A percentile compares a stretch with the other conserved stretches of the same genome.
phyloP scores from a whole-genome alignment of 805 yeast genomes.

The Zygoascus biomembranicola region DNA sequence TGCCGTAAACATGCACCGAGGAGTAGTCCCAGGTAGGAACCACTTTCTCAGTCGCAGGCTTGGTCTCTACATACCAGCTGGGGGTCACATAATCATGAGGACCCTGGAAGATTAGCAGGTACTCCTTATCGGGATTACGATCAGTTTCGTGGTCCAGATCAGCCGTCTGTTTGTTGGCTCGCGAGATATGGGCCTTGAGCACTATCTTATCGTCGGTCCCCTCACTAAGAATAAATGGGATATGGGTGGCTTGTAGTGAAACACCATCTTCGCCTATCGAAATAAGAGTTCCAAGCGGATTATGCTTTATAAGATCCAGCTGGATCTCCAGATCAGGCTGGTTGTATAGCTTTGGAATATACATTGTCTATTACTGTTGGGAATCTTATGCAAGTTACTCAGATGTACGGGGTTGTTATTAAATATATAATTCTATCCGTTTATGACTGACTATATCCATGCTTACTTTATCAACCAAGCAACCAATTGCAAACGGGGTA shows the following conservation, averaged over 20 bases:
- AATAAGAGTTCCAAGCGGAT: conserved; percentile 45
- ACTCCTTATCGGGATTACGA: conserved; percentile 26
- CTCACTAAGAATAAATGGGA: conserved; percentile 35
- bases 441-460: no score
- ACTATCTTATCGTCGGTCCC: conserved; percentile 22
- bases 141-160: conserved; percentile 17
- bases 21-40: conserved; percentile 71
- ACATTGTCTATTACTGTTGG: not conserved
- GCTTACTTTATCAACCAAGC: no score
- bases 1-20: conserved; percentile 48
- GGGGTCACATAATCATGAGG: conserved; percentile 47
- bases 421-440: no score
- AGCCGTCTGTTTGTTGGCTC: conserved; percentile 40
- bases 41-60: conserved; percentile 46
- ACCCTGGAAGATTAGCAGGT: conserved; percentile 46
- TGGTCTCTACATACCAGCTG: conserved; percentile 46
- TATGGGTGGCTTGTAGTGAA: conserved; percentile 40
- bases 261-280: conserved; percentile 31
- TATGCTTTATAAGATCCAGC: conserved; percentile 32
- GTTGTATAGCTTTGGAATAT: not conserved
- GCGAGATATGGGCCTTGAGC: conserved; percentile 49
- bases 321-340: not conserved
- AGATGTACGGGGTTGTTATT: no score
- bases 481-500: no score
- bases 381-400: no score